Conservation (phyloP, 257 asterid species). For the Plantago major region DNA sequence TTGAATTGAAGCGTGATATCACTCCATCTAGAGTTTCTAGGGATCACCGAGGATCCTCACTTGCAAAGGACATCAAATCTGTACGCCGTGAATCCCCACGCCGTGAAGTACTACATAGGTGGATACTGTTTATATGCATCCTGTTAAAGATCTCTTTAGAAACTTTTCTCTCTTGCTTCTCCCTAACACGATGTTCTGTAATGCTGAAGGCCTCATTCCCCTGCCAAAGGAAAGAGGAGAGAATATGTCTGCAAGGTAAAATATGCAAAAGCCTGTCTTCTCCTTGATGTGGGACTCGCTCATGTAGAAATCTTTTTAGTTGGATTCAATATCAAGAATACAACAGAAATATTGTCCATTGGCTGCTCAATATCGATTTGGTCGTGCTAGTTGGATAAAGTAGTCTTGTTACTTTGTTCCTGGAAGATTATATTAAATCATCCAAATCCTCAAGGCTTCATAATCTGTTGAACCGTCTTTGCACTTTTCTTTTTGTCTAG, state of each 20-base stretch:
- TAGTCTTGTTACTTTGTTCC: slow-evolving; percentile 18
- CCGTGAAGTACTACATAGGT: slow-evolving; percentile 84
- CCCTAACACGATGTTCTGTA: slow-evolving; percentile 77
- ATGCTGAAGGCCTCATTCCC: slow-evolving; percentile 97
- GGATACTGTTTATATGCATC: slow-evolving; percentile 63
- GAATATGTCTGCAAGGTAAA: slow-evolving; percentile 98
- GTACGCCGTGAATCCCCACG: slow-evolving; percentile 76
- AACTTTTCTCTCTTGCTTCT: slow-evolving; percentile 57
- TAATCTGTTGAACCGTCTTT: background rate
- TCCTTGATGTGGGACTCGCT: slow-evolving; percentile 34
- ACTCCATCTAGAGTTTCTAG: slow-evolving; percentile 75
- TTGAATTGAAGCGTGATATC: slow-evolving; percentile 55
- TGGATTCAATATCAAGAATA: slow-evolving; percentile 25
- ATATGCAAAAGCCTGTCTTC: slow-evolving; percentile 42
- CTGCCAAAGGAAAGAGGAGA: slow-evolving; percentile 87
- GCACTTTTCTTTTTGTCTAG: background rate
- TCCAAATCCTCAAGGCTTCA: background rate
- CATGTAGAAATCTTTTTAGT: slow-evolving; percentile 18
- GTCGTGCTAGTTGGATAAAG: slow-evolving; percentile 18
- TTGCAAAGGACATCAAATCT: slow-evolving; percentile 68
- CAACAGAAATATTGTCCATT: slow-evolving; percentile 9
- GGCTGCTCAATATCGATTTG: slow-evolving; percentile 17
- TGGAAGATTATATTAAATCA: background rate
- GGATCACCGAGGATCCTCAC: slow-evolving; percentile 72
- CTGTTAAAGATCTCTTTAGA: slow-evolving; percentile 53